Conservation (phyloP, 2,329 filamentous ascomycete genomes). For the Incumbomyces lentus region DNA sequence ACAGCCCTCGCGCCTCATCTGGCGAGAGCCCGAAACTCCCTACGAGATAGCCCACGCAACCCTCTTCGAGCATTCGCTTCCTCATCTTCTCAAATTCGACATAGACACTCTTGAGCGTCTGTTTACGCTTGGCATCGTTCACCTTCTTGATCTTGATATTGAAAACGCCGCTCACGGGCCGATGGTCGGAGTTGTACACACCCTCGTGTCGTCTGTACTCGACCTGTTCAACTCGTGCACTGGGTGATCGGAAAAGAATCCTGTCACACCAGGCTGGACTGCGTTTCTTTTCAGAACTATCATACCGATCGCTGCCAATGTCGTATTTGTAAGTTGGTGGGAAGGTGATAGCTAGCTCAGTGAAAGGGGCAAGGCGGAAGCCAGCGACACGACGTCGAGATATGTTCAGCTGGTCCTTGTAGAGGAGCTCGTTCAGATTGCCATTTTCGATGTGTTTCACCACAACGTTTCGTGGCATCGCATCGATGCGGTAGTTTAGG, state of each 20-base stretch:
- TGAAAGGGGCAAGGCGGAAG: slow-evolving; percentile 79
- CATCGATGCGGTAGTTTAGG: slow-evolving; percentile 95
- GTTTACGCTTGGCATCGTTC: slow-evolving; percentile 52
- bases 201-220: slow-evolving; percentile 77
- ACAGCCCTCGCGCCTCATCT: slow-evolving; percentile 2
- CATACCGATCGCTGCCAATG: slow-evolving; percentile 86
- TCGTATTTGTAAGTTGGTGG: slow-evolving; percentile 98
- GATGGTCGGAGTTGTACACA: slow-evolving; percentile 79
- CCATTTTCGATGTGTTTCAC: slow-evolving; percentile 71
- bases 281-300: slow-evolving; percentile 87
- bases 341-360: slow-evolving; percentile 84
- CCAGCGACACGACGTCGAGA: slow-evolving; percentile 80
- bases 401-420: slow-evolving; percentile 85
- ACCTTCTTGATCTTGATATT: slow-evolving; percentile 77
- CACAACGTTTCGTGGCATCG: slow-evolving; percentile 88
- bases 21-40: neutral
- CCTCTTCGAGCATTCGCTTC: slow-evolving; percentile 14
- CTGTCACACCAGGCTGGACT: slow-evolving; percentile 96
- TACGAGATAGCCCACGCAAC: slow-evolving; percentile 17
- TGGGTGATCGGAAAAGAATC: slow-evolving; percentile 64
- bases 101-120: slow-evolving; percentile 63
- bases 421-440: slow-evolving; percentile 76
- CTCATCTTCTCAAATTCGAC: slow-evolving; percentile 59
- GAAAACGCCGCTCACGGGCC: slow-evolving; percentile 81
- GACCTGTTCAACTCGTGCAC: slow-evolving; percentile 72